Percentiles rank a stretch among this genome's conserved stretches.
phyloP scores from a whole-genome alignment of 1,139 yeast species.

The Kodamaea sp. region DNA sequence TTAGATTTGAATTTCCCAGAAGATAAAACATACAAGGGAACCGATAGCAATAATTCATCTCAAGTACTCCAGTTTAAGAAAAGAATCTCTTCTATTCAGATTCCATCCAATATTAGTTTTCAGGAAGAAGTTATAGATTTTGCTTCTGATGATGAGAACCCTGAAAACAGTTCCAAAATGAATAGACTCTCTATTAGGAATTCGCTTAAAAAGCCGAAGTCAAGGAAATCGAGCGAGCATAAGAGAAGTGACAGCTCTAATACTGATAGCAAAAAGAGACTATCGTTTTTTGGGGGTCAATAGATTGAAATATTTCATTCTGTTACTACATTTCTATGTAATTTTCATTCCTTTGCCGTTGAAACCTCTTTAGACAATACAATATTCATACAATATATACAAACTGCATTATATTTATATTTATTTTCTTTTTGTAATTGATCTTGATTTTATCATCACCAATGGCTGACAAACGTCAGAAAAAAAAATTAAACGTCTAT shows the following conservation, averaged over 20 bases:
- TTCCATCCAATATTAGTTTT: conserved; percentile 32
- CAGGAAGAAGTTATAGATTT: conserved; percentile 48
- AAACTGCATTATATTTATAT: no score
- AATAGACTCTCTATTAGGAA: conserved; percentile 41
- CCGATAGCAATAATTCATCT: background rate
- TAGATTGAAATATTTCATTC: background rate
- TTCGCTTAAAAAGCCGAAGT: conserved; percentile 36
- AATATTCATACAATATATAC: no score
- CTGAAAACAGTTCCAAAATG: conserved; percentile 38
- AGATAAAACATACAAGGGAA: conserved; percentile 7
- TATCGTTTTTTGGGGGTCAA: conserved; percentile 28
- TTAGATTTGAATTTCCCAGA: conserved; percentile 32
- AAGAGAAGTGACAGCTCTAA: conserved; percentile 32
- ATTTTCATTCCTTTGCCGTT: background rate
- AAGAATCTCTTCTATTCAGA: conserved; percentile 28
- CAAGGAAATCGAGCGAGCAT: conserved; percentile 31
- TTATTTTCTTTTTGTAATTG: background rate
- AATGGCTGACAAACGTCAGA: background rate
- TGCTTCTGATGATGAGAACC: conserved; percentile 48
- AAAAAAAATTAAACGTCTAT: background rate
- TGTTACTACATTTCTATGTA: background rate
- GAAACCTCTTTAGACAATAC: no score
- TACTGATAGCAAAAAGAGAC: conserved; percentile 27
- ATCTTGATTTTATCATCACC: background rate
- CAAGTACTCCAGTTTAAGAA: conserved; percentile 29